phyloP scores from a whole-genome alignment of 345 rosid genomes.

The Citrus unshiu region DNA sequence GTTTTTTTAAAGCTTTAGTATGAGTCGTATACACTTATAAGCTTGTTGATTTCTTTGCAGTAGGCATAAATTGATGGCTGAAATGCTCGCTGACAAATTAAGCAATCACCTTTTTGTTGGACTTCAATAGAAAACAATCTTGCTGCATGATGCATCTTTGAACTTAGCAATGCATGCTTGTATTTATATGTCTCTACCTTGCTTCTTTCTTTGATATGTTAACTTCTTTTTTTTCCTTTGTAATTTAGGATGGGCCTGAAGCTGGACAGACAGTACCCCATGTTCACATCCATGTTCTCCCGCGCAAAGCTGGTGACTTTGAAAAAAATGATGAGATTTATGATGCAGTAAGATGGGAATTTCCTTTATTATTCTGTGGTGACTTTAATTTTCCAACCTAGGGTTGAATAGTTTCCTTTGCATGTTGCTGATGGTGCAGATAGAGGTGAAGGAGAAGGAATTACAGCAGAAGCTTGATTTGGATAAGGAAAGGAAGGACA shows the following conservation, averaged over 20 bases:
- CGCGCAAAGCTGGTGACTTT: constrained; percentile 80
- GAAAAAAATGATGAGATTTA: constrained; percentile 89
- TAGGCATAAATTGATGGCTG: background rate
- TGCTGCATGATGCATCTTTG: too few species aligned
- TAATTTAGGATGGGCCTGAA: constrained; percentile 78
- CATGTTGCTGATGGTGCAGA: constrained; percentile 28
- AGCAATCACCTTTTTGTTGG: background rate
- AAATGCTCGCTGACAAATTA: background rate
- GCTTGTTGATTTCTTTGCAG: background rate
- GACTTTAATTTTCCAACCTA: background rate
- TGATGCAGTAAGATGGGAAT: constrained; percentile 58
- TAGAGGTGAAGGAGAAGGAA: constrained; percentile 73
- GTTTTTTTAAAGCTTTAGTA: background rate
- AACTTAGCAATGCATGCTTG: too few species aligned
- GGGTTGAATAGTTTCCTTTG: background rate
- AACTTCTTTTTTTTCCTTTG: background rate
- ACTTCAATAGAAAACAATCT: background rate
- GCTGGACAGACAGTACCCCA: constrained; percentile 94
- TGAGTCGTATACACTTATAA: background rate
- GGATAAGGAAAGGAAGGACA: constrained; percentile 72
- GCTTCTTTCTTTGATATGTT: background rate
- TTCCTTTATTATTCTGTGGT: background rate
- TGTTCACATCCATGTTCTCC: constrained; percentile 87
- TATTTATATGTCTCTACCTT: too few species aligned
- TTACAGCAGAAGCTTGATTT: constrained; percentile 70